A percentile compares a stretch with the other conserved stretches of the same genome.
These are phyloP conservation scores for Scutellaria minor DNA, from an alignment of 257 asterid species.

Conservation along the genomic window DNA sequence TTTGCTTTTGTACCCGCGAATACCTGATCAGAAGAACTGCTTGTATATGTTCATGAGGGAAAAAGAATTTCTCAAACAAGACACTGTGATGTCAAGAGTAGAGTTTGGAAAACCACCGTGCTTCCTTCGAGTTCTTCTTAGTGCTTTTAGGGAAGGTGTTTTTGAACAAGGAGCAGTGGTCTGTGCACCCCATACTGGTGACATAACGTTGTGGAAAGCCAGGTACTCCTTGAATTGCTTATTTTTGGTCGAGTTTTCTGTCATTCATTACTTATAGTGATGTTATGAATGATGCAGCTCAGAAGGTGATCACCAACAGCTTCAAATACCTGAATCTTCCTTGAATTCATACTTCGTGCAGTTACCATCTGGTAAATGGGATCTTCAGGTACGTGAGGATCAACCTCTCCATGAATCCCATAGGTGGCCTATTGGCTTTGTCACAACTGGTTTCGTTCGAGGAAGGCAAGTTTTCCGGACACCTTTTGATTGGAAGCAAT, in stretches of 20 bases:
- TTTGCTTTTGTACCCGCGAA: slow-evolving; percentile 63
- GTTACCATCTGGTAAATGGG: slow-evolving; percentile 69
- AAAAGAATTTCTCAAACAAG: slow-evolving; percentile 43
- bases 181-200: slow-evolving; percentile 71
- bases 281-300: slow-evolving; percentile 52
- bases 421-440: slow-evolving; percentile 82
- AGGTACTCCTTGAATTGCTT: slow-evolving; percentile 46
- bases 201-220: slow-evolving; percentile 54
- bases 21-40: slow-evolving; percentile 45
- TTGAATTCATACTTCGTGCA: slow-evolving; percentile 54
- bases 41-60: slow-evolving; percentile 55
- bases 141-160: slow-evolving; percentile 70
- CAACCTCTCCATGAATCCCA: slow-evolving; percentile 40
- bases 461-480: slow-evolving; percentile 66
- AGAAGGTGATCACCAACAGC: slow-evolving; percentile 43
- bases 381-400: slow-evolving; percentile 61
- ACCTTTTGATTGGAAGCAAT: slow-evolving; percentile 12
- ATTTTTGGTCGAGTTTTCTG: not conserved
- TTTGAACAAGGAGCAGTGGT: slow-evolving; percentile 89
- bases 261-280: slow-evolving; percentile 5
- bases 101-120: slow-evolving; percentile 44
- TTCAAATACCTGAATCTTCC: slow-evolving; percentile 65
- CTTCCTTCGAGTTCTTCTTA: slow-evolving; percentile 66
- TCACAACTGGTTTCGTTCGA: slow-evolving; percentile 81
- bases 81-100: slow-evolving; percentile 35